A percentile compares a stretch with the other conserved stretches of the same genome.
phyloP scores from a whole-genome alignment of 305 asterid genomes.

The Striga hermonthica region DNA sequence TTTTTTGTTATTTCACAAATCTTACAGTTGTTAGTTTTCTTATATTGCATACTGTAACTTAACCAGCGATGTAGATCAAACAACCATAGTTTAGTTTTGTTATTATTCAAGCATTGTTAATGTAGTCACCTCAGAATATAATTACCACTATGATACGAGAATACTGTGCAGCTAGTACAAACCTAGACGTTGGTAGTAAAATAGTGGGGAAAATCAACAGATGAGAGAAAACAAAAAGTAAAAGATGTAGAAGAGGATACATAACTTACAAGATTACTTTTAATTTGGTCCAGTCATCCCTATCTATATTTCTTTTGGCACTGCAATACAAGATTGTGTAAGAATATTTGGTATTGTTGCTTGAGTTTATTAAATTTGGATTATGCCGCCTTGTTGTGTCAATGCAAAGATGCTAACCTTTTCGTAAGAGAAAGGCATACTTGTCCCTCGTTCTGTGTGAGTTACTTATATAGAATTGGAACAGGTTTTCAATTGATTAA shows the following conservation, averaged over 20 bases:
- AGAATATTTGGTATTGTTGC: slow-evolving; percentile 10
- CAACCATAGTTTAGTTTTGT: not conserved
- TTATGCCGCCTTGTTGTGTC: not conserved
- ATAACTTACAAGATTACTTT: not conserved
- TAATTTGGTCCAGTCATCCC: not conserved
- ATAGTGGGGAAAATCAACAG: slow-evolving; percentile 5
- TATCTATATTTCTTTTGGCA: not conserved
- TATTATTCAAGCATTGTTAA: too few species aligned
- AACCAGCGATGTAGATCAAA: not conserved
- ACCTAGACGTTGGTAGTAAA: not conserved
- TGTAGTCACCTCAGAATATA: too few species aligned
- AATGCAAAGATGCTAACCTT: slow-evolving; percentile 14
- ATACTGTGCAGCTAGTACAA: too few species aligned
- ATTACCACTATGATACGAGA: too few species aligned
- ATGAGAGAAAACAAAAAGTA: not conserved
- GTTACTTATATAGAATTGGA: too few species aligned
- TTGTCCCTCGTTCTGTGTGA: not conserved
- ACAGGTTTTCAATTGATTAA: too few species aligned
- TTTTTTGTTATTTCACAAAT: too few species aligned
- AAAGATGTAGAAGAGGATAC: not conserved
- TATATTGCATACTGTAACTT: too few species aligned
- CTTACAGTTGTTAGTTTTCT: too few species aligned
- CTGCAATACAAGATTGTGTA: slow-evolving; percentile 11
- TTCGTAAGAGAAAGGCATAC: not conserved
- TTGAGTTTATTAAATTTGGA: not conserved